Evolutionary conservation across 2,329 filamentous ascomycete genomes (phyloP), one percentile per base, ranked within the genome.

Genomic region (Colletotrichum musae): DNA sequence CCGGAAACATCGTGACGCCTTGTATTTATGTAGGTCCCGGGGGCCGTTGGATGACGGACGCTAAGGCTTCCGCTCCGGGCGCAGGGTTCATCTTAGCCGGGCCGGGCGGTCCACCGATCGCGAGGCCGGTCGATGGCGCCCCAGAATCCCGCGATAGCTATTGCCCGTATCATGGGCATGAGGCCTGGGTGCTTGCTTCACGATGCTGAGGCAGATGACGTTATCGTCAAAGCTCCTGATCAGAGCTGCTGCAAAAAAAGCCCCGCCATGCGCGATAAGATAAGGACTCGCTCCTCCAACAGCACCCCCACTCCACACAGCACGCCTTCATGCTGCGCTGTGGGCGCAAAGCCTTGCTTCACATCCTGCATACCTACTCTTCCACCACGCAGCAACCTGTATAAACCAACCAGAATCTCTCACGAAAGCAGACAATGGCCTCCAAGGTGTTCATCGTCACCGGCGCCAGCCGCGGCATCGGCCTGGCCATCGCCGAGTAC

Each of bases 371-470:
- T 24, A 24, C 18, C 18, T 18, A 18, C 21, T 24, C 21, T 24
- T 24, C 21, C 21, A 24, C 21, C 21, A 24, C 21, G 21, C 21
- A 24, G 21, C 21, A 24, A 24, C 21, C 21, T 24, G 21, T 24
- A 24, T 24, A 24, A 24, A 24, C 47, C n/a, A 50, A 18, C 47
- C n/a, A 21, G 3, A 24, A 24, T 24, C 21, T 24, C 21, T 16
- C 5, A 0, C 13, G n/a, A 16, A 21, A 21, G 10, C 32, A 21
- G n/a, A 59, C 70, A 64, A 85, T 87, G 81, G 60, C 82, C n/a
- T 79, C 86, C 7, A 93, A 93, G 77, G 90, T 89, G 24, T 88
- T 94, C 75, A 90, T 94, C 69, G 83, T 95, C 41, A 91, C 89
- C 3, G 89, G 89, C 36, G 89, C 89, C 18, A 91, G 88, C 78